A percentile compares a stretch with the other conserved stretches of the same genome.
These are phyloP conservation scores for Borovskyia barvae DNA, from an alignment of 208 protist species.

Conservation along the genomic window DNA sequence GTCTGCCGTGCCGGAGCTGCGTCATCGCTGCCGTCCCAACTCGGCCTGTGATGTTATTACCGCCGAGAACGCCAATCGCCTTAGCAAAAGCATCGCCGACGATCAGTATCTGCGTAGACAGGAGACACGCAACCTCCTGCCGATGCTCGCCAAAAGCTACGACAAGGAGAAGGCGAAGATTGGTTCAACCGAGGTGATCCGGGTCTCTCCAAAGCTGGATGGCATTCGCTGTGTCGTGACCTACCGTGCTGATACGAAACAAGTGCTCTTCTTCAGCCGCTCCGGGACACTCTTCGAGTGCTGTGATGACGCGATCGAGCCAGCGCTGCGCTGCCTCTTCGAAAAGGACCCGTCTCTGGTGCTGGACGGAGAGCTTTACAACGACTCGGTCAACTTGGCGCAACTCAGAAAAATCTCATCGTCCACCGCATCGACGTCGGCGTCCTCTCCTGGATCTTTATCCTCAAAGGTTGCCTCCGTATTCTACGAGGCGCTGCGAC, in stretches of 20 bases:
- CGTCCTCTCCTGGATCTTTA: too few species aligned
- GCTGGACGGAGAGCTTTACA: conserved; percentile 90
- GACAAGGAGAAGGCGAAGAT: conserved; percentile 64
- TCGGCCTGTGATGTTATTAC: conserved; percentile 35
- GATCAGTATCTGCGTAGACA: conserved; percentile 49
- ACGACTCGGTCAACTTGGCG: conserved; percentile 51
- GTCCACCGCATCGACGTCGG: background rate
- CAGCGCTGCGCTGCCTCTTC: conserved; percentile 57
- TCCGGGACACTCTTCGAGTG: conserved; percentile 86
- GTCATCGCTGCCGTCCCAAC: conserved; percentile 59
- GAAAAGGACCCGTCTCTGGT: conserved; percentile 70
- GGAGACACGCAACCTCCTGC: conserved; percentile 73
- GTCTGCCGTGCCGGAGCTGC: conserved; percentile 7
- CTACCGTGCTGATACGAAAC: conserved; percentile 46
- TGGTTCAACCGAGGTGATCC: conserved; percentile 38
- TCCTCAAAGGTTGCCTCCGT: too few species aligned
- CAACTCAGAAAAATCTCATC: conserved; percentile 2
- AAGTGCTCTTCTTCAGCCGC: conserved; percentile 80
- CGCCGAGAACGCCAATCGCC: conserved; percentile 52
- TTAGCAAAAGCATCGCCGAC: conserved; percentile 77
- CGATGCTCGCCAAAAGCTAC: conserved; percentile 88
- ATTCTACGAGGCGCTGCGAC: too few species aligned
- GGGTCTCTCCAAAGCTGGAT: conserved; percentile 88
- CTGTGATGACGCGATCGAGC: conserved; percentile 73
- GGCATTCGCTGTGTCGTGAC: conserved; percentile 87